These are phyloP conservation scores for Candida methanosorbosa DNA, from an alignment of 805 yeast species.

Conservation along the genomic window DNA sequence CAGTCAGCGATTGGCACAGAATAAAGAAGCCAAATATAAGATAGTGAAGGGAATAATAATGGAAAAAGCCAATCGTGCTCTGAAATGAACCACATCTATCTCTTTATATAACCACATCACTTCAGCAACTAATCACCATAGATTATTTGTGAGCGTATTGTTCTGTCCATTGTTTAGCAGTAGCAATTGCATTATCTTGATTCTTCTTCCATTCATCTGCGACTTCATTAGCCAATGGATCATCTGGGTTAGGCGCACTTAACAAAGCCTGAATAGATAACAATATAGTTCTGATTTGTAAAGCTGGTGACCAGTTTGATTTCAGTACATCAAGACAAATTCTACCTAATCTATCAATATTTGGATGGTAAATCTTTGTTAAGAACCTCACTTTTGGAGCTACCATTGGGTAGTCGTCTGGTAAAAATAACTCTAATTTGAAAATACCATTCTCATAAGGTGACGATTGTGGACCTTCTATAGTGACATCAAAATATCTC, in stretches of 20 bases:
- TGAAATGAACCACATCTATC: too few species aligned
- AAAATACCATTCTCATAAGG: constrained; percentile 84
- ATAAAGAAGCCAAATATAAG: too few species aligned
- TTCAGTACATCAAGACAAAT: constrained; percentile 93
- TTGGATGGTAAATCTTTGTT: constrained; percentile 93
- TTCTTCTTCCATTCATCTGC: constrained; percentile 94
- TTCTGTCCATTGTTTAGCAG: constrained; percentile 71
- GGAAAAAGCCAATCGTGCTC: too few species aligned
- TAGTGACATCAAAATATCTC: constrained; percentile 84
- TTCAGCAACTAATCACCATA: too few species aligned
- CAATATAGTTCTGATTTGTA: constrained; percentile 88
- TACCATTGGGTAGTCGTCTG: constrained; percentile 97
- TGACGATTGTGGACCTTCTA: constrained; percentile 85
- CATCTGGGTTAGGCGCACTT: constrained; percentile 97
- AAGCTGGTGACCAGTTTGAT: constrained; percentile 95
- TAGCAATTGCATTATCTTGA: constrained; percentile 69
- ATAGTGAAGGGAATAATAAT: too few species aligned
- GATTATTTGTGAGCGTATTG: too few species aligned
- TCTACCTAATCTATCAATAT: constrained; percentile 90
- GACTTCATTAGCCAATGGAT: constrained; percentile 95
- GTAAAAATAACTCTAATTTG: constrained; percentile 77
- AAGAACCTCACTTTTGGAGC: constrained; percentile 94
- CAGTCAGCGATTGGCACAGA: too few species aligned
- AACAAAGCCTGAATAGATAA: constrained; percentile 87
- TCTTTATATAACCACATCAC: too few species aligned